Base-by-base conservation (phyloP, 2,329 filamentous ascomycete genomes). In the Camillea tinctor region DNA sequence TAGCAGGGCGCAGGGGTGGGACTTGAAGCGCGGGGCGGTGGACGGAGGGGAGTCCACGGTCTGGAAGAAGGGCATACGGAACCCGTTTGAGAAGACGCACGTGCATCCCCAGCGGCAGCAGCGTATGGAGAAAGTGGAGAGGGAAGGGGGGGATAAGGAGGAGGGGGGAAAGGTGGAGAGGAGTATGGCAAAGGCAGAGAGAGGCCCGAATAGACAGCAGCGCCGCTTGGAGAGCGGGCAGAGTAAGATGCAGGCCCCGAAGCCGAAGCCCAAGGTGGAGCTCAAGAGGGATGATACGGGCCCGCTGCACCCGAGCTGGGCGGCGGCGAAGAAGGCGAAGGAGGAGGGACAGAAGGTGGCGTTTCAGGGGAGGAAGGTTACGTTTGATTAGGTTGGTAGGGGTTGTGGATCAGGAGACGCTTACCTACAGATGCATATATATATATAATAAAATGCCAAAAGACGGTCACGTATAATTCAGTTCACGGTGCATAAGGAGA, bases 221-320 rank as follows among this genome's bases (percentile, higher is more conserved):
- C 52, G 56, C 7, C 52, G n/a, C 17, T 50, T 30, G 48, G 52
- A 68, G 58, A 54, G 61, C 52, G 40, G 50, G 52, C 9, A 40
- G 54, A 13, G 55, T 30, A 30, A 9, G 13, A 9, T 11, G 26
- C 26, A 30, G 26, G 26, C 63, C 52, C 57, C 62, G 50, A 57
- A 57, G 52, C 63, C 68, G 19, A 71, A 66, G 53, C 68, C 69
- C 4, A 76, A 72, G 65, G 72, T 73, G 11, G 67, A 72, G 21
- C 73, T 76, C 58, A 81, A 76, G 67, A 78, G 80, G 59, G 81
- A 84, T 52, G 79, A 83, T 68, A 69, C 71, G 7, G 83, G 84
- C 0, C 66, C 80, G 3, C 71, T 90, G 66, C 88, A 90, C 77
- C 83, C 86, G 1, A 87, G 84, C 68, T 89, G 87, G 87, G 83